Conservation (phyloP, 2,329 filamentous ascomycete genomes). For the Teratosphaeria destructans region DNA sequence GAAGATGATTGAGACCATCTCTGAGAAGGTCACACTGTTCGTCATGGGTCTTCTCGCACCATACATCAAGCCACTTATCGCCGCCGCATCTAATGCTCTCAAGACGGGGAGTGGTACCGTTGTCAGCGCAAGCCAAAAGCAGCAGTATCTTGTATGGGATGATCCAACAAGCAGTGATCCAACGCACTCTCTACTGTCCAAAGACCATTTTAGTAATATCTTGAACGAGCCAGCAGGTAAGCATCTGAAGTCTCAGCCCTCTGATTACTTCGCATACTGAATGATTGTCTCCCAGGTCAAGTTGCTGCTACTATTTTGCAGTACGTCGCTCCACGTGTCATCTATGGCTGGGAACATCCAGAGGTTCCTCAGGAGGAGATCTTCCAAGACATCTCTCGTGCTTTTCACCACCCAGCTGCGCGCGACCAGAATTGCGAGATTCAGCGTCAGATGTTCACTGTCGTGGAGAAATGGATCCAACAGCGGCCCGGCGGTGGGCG, state of each 20-base stretch:
- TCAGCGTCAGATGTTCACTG: conserved; percentile 79
- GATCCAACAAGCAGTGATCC: conserved; percentile 39
- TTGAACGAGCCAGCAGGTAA: conserved; percentile 35
- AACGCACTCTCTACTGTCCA: conserved; percentile 42
- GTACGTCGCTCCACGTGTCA: conserved; percentile 75
- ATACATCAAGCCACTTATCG: conserved; percentile 86
- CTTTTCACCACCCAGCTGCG: conserved; percentile 84
- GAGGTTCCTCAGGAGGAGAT: conserved; percentile 75
- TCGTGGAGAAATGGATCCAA: conserved; percentile 71
- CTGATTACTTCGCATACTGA: neutral
- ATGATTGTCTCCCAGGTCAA: conserved; percentile 23
- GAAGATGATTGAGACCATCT: conserved; percentile 82
- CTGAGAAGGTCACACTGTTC: conserved; percentile 84
- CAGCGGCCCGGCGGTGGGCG: conserved; percentile 55
- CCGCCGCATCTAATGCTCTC: conserved; percentile 68
- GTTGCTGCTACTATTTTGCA: conserved; percentile 54
- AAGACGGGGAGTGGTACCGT: conserved; percentile 75
- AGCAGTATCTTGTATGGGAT: conserved; percentile 42
- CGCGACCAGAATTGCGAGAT: conserved; percentile 67
- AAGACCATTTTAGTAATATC: conserved; percentile 43
- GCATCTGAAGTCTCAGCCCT: neutral
- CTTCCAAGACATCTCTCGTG: conserved; percentile 64
- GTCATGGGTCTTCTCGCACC: conserved; percentile 83
- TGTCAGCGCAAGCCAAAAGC: conserved; percentile 41
- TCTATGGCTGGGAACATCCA: conserved; percentile 89